A percentile compares a stretch with the other conserved stretches of the same genome.
Conservation (phyloP, 1,139 yeast species). For the Kluyveromyces sp. region DNA sequence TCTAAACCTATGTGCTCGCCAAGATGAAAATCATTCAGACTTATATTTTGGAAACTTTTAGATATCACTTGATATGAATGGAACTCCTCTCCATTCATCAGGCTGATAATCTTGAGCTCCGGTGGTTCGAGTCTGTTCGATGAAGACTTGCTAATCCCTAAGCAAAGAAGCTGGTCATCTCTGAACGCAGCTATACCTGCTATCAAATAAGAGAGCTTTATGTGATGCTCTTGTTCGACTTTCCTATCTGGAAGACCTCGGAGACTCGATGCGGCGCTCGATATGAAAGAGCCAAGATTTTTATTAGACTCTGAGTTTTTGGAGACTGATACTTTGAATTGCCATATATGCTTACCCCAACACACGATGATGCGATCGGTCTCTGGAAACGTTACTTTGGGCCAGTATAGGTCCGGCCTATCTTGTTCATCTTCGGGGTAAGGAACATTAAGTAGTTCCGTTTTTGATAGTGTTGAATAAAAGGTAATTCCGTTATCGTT, state of each 20-base stretch:
- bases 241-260: conserved; percentile 49
- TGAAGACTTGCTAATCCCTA: conserved; percentile 44
- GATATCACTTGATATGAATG: conserved; percentile 78
- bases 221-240: conserved; percentile 43
- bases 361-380: conserved; percentile 65
- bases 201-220: conserved; percentile 45
- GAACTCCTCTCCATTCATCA: conserved; percentile 63
- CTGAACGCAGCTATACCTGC: conserved; percentile 74
- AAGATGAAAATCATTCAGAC: conserved; percentile 74
- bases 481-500: conserved; percentile 72
- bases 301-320: conserved; percentile 14
- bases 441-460: conserved; percentile 43
- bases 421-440: conserved; percentile 45
- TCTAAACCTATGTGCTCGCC: conserved; percentile 40
- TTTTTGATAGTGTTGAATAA: conserved; percentile 43
- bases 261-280: conserved; percentile 67
- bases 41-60: conserved; percentile 50
- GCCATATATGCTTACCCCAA: conserved; percentile 81
- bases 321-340: conserved; percentile 42
- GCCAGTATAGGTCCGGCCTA: conserved; percentile 80
- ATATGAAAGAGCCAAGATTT: conserved; percentile 36
- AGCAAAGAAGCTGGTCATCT: conserved; percentile 55
- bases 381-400: conserved; percentile 64
- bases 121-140: conserved; percentile 39
- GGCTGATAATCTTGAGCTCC: conserved; percentile 63